phyloP scores from a whole-genome alignment of 2,329 filamentous ascomycete species.

The Trichophyton benhamiae region DNA sequence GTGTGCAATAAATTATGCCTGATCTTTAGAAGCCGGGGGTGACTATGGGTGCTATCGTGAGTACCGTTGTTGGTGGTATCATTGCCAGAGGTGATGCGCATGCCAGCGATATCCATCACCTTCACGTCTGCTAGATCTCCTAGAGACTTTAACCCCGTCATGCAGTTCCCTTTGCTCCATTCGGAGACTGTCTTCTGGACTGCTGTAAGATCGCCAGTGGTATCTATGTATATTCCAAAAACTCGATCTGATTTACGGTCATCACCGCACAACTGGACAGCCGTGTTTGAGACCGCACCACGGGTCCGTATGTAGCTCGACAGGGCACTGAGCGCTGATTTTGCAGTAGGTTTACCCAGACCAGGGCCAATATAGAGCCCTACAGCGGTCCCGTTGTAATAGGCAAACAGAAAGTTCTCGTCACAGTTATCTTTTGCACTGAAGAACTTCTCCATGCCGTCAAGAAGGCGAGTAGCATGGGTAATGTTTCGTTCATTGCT shows the following conservation, averaged over 20 bases:
- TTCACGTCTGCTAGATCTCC: background rate
- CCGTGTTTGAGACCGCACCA: background rate
- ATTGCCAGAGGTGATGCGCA: background rate
- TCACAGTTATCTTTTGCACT: constrained; percentile 3
- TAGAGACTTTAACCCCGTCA: background rate
- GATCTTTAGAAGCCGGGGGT: background rate
- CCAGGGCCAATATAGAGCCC: constrained; percentile 1
- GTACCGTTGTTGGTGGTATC: background rate
- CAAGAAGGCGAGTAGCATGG: background rate
- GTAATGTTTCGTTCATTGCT: background rate
- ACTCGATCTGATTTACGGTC: background rate
- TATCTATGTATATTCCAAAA: constrained; percentile 2
- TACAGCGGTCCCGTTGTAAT: background rate
- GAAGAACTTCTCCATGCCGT: constrained; percentile 1
- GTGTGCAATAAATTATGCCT: constrained; percentile 5
- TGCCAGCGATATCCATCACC: background rate
- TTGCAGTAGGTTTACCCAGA: constrained; percentile 2
- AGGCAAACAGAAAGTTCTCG: constrained; percentile 4
- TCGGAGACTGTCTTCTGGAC: background rate
- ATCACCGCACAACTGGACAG: constrained; percentile 3
- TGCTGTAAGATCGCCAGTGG: constrained; percentile 1
- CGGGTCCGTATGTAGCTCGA: background rate
- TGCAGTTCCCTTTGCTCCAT: constrained; percentile 4
- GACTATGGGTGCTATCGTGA: background rate
- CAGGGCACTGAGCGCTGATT: constrained; percentile 1